phyloP scores from a whole-genome alignment of 495 filamentous ascomycete genomes.

The Letharia lupina region DNA sequence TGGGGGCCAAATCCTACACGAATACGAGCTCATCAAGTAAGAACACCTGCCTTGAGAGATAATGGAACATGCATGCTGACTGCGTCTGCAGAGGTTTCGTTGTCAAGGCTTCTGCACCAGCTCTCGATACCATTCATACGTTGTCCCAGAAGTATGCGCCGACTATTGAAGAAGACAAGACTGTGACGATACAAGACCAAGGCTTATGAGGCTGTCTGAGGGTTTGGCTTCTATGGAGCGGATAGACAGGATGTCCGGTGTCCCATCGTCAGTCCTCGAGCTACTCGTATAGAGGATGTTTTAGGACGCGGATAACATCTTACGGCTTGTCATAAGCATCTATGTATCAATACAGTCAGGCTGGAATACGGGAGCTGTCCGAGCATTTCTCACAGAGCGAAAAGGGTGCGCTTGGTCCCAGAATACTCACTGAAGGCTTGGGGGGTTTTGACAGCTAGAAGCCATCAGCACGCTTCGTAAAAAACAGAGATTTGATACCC shows the following conservation, averaged over 20 bases:
- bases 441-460: neutral
- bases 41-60: neutral
- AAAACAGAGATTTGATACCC: neutral
- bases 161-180: conserved; percentile 67
- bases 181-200: conserved; percentile 36
- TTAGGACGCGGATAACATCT: no score
- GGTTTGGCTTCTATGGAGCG: neutral
- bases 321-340: no score
- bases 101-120: conserved; percentile 57
- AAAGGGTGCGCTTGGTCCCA: neutral
- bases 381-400: no score
- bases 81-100: conserved; percentile 60
- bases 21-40: conserved; percentile 52
- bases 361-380: no score
- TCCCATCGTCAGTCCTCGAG: no score
- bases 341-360: no score
- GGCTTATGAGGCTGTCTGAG: neutral
- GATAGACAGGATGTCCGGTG: neutral
- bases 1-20: conserved; percentile 40
- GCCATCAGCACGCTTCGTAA: neutral
- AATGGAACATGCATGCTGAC: neutral
- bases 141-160: conserved; percentile 56
- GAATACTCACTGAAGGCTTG: neutral
- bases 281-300: no score
- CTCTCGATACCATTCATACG: conserved; percentile 60